Percentiles rank a stretch among this genome's conserved stretches.
Evolutionary conservation across 2,329 filamentous ascomycete genomes (phyloP).

Genomic region (Aciculosporium take): DNA sequence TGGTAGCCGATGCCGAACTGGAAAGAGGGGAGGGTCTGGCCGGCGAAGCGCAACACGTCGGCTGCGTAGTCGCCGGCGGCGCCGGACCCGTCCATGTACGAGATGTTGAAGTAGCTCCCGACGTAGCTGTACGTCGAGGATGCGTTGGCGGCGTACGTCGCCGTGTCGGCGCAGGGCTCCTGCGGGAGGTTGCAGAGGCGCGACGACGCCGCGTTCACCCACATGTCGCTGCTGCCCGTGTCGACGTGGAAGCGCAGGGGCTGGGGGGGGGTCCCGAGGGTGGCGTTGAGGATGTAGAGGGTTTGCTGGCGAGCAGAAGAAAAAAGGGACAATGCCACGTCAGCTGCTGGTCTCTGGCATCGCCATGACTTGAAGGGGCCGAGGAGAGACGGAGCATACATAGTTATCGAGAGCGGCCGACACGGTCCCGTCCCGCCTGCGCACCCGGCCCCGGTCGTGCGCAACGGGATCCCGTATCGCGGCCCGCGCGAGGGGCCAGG

Average conservation of each 20-base stretch:
- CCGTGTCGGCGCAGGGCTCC: constrained; percentile 43
- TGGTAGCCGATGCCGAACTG: constrained; percentile 63
- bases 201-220: constrained; percentile 54
- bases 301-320: constrained; percentile 35
- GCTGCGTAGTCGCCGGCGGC: constrained; percentile 67
- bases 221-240: constrained; percentile 55
- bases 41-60: constrained; percentile 53
- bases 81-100: constrained; percentile 69
- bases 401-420: constrained; percentile 39
- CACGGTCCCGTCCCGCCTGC: constrained; percentile 28
- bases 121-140: constrained; percentile 68
- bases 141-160: constrained; percentile 53
- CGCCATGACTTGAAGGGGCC: too few relatives aligned
- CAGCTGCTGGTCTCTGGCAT: too few relatives aligned
- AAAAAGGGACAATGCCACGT: too few relatives aligned
- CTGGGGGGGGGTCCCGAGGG: constrained; percentile 48
- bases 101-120: constrained; percentile 69
- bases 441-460: constrained; percentile 23
- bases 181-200: constrained; percentile 36
- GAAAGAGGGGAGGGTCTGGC: constrained; percentile 36
- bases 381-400: constrained; percentile 21
- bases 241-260: constrained; percentile 45
- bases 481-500: constrained; percentile 26
- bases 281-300: constrained; percentile 49
- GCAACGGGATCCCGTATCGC: constrained; percentile 25